These are phyloP conservation scores for Euclidium syriacum DNA, from an alignment of 345 rosid species.

Conservation along the genomic window DNA sequence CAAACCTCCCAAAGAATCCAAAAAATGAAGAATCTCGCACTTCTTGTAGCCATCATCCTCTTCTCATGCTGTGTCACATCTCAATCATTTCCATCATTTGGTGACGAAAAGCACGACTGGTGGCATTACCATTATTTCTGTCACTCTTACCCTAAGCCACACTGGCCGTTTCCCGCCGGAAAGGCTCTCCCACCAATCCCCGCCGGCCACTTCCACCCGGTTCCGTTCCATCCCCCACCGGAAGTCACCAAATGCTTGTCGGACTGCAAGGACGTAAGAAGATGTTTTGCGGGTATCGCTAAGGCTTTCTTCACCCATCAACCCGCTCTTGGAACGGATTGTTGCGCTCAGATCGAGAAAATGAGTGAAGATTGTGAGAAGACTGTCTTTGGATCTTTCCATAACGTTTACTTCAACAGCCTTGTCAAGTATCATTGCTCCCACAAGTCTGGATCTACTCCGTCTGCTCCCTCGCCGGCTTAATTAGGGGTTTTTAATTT, in stretches of 20 bases:
- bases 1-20: background rate
- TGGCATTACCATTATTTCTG: conserved; percentile 22
- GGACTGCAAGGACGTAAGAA: conserved; percentile 26
- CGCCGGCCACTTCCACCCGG: conserved; percentile 13
- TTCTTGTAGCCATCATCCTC: conserved; percentile 4
- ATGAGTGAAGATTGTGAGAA: conserved; percentile 24
- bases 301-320: conserved; percentile 21
- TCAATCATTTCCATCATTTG: background rate
- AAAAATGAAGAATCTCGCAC: conserved; percentile 14
- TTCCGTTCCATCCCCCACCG: conserved; percentile 26
- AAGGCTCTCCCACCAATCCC: conserved; percentile 26
- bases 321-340: conserved; percentile 3
- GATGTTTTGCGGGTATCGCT: conserved; percentile 13
- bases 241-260: conserved; percentile 22
- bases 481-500: background rate
- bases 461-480: conserved; percentile 22
- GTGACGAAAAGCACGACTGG: conserved; percentile 11
- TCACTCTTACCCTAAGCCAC: conserved; percentile 12
- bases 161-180: conserved; percentile 19
- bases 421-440: conserved; percentile 21
- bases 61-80: conserved; percentile 12
- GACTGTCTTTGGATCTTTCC: conserved; percentile 28
- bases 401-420: conserved; percentile 23
- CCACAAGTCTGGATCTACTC: conserved; percentile 10
- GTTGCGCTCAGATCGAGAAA: conserved; percentile 21